These are phyloP conservation scores for Linaria vulgaris DNA, from an alignment of 257 asterid genomes.

Conservation along the genomic window DNA sequence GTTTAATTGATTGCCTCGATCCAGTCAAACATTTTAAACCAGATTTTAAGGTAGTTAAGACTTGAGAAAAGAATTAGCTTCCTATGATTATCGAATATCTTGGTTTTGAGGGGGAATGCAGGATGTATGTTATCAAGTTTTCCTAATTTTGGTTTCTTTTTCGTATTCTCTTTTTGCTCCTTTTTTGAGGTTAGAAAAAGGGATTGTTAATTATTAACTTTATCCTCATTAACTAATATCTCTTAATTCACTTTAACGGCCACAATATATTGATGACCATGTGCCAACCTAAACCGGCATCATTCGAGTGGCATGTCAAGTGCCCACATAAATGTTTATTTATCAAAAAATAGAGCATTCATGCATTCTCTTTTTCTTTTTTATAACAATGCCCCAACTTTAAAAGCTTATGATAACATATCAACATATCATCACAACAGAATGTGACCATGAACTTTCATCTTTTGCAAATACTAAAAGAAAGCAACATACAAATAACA, in stretches of 20 bases:
- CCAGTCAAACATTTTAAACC: not conserved
- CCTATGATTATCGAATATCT: not conserved
- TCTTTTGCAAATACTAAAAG: not conserved
- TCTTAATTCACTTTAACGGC: conserved; percentile 23
- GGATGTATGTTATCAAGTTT: no score
- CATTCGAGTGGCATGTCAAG: conserved; percentile 57
- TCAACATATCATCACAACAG: conserved; percentile 14
- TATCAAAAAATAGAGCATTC: conserved; percentile 13
- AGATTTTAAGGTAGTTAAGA: not conserved
- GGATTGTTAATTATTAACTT: conserved; percentile 4
- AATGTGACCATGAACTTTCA: conserved; percentile 17
- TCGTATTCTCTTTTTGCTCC: not conserved
- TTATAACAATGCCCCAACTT: not conserved
- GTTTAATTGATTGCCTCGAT: conserved; percentile 23
- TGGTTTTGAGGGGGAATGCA: not conserved
- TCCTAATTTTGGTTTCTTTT: no score
- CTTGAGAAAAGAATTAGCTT: not conserved
- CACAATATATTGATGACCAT: conserved; percentile 41
- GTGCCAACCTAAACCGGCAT: conserved; percentile 64
- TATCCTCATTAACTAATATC: not conserved
- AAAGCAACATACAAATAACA: not conserved
- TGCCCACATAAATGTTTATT: conserved; percentile 27
- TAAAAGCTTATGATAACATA: conserved; percentile 21
- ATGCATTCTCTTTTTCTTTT: conserved; percentile 2
- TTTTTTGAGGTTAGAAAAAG: not conserved